Percentiles rank a stretch among this genome's conserved stretches.
phyloP scores from a whole-genome alignment of 78 protist genomes.

The Guillardia theta region DNA sequence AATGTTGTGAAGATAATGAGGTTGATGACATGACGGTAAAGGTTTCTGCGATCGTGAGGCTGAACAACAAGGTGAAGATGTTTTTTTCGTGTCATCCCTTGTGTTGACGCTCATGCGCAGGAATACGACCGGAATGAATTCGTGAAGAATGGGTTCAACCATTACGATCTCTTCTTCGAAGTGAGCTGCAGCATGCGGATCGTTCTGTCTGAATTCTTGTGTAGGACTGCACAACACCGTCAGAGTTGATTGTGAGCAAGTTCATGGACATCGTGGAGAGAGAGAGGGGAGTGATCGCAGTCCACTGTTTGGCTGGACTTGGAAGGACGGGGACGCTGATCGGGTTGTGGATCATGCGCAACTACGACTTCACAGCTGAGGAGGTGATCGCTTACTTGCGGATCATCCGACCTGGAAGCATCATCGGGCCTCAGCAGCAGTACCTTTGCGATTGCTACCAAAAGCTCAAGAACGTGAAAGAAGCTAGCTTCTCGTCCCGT shows the following conservation, averaged over 20 bases:
- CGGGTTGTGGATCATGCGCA: background rate
- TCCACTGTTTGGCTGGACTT: background rate
- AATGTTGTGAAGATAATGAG: too few species aligned
- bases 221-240: conserved; percentile 23
- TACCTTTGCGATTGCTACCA: background rate
- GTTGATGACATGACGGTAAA: too few species aligned
- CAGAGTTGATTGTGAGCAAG: background rate
- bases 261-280: background rate
- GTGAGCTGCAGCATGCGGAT: background rate
- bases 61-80: too few species aligned
- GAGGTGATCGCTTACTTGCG: background rate
- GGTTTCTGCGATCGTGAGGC: too few species aligned
- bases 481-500: background rate
- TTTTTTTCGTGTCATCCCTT: too few species aligned
- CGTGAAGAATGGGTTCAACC: background rate
- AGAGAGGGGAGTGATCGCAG: background rate
- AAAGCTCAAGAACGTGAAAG: background rate
- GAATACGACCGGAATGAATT: background rate
- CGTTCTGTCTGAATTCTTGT: background rate
- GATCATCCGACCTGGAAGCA: background rate
- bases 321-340: background rate
- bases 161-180: background rate
- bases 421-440: conserved; percentile 35
- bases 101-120: background rate
- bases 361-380: background rate